phyloP scores from a whole-genome alignment of 495 filamentous ascomycete genomes.

The Niebla homalea region DNA sequence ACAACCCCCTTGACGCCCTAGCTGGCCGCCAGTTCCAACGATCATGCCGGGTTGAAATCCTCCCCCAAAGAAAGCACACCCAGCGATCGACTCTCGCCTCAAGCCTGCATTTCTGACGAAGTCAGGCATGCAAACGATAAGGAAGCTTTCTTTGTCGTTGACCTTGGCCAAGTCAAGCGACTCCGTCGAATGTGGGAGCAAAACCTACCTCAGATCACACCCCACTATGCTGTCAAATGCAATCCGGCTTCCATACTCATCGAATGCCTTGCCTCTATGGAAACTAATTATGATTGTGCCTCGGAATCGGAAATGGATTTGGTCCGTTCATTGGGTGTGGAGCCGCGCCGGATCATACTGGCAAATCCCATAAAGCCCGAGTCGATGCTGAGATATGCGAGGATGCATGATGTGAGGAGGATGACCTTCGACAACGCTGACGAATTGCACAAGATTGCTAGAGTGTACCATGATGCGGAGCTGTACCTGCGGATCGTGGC shows the following conservation, averaged over 20 bases:
- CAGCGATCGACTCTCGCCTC: too few species aligned
- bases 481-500: constrained; percentile 23
- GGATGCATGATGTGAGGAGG: constrained; percentile 10
- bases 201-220: constrained; percentile 13
- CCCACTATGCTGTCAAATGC: constrained; percentile 27
- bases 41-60: too few species aligned
- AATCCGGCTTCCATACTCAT: constrained; percentile 22
- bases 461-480: constrained; percentile 17
- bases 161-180: constrained; percentile 14
- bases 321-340: constrained; percentile 20
- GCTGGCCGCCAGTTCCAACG: too few species aligned
- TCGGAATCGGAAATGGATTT: constrained; percentile 20
- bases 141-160: constrained; percentile 20
- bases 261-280: constrained; percentile 16
- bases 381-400: constrained; percentile 16
- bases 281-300: constrained; percentile 25
- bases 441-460: constrained; percentile 23
- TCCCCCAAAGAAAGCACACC: too few species aligned
- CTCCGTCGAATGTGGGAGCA: constrained; percentile 9
- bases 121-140: constrained; percentile 4
- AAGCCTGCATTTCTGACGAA: too few species aligned
- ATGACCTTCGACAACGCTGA: constrained; percentile 28
- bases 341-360: constrained; percentile 23
- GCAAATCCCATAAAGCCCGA: constrained; percentile 24
- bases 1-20: too few species aligned